phyloP scores from a whole-genome alignment of 805 yeast genomes.

The Candida quercuum region DNA sequence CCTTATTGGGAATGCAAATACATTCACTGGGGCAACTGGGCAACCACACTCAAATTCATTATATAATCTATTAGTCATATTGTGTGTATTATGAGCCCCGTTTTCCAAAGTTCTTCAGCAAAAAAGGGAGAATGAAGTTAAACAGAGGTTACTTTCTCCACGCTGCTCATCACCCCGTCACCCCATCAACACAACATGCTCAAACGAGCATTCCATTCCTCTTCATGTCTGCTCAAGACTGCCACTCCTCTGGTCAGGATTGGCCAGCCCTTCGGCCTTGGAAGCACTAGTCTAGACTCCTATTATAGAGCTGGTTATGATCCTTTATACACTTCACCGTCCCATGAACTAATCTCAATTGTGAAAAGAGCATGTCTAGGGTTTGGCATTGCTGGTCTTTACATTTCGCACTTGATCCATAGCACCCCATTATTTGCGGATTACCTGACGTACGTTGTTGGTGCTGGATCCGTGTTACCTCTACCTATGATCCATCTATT shows the following conservation, averaged over 20 bases:
- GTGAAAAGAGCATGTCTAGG: slow-evolving; percentile 59
- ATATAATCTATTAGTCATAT: too few species aligned
- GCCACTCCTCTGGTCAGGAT: slow-evolving; percentile 25
- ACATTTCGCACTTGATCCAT: slow-evolving; percentile 54
- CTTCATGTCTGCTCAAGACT: neutral
- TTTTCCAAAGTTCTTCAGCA: too few species aligned
- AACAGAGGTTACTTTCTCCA: too few species aligned
- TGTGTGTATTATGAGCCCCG: too few species aligned
- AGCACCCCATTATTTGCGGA: slow-evolving; percentile 48
- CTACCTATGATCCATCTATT: slow-evolving; percentile 52
- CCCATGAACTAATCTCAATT: slow-evolving; percentile 54
- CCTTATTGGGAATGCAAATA: slow-evolving; percentile 20
- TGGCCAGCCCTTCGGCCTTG: slow-evolving; percentile 35
- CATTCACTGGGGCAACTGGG: slow-evolving; percentile 1
- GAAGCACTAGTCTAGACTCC: slow-evolving; percentile 42
- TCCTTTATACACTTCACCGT: slow-evolving; percentile 63
- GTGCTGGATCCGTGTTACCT: slow-evolving; percentile 43
- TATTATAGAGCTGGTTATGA: slow-evolving; percentile 50
- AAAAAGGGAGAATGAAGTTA: too few species aligned
- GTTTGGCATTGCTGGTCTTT: slow-evolving; percentile 53
- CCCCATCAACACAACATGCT: too few species aligned
- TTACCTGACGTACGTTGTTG: slow-evolving; percentile 36
- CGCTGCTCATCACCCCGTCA: too few species aligned
- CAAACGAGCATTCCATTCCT: neutral
- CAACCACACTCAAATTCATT: neutral